phyloP scores from a whole-genome alignment of 164 flowering plant species.

The Stephania yunnanensis region DNA sequence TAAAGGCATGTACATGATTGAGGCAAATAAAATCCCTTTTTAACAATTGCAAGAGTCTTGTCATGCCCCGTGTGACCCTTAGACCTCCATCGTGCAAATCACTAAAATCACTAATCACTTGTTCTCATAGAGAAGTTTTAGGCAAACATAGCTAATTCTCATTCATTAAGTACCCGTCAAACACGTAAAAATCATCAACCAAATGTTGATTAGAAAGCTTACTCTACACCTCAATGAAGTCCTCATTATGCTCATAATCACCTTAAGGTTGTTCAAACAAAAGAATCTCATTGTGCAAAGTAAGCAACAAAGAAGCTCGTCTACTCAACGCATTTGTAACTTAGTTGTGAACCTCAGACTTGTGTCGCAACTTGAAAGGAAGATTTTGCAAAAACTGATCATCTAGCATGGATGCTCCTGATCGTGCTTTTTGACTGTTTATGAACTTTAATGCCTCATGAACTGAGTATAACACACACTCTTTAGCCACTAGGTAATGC shows the following conservation, averaged over 20 bases:
- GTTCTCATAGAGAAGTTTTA: not conserved
- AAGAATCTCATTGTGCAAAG: not conserved
- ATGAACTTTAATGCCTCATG: slow-evolving; percentile 10
- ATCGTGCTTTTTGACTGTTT: not conserved
- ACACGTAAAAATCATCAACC: no score
- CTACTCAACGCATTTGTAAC: slow-evolving; percentile 14
- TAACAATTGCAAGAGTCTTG: not conserved
- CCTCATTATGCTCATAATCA: slow-evolving; percentile 3
- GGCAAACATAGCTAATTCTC: slow-evolving; percentile 1
- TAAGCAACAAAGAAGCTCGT: not conserved
- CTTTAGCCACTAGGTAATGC: slow-evolving; percentile 1
- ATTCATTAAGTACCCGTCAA: not conserved
- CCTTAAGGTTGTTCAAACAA: slow-evolving; percentile 10
- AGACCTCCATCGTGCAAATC: not conserved
- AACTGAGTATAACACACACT: not conserved
- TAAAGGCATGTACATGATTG: no score
- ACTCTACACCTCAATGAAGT: slow-evolving; percentile 1
- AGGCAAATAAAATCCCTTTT: slow-evolving; percentile 5
- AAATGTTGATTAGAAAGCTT: no score
- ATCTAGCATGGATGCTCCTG: slow-evolving; percentile 10
- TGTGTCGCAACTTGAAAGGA: not conserved
- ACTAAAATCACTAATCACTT: not conserved
- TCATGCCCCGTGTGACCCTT: not conserved
- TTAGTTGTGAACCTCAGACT: not conserved
- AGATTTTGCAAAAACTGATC: slow-evolving; percentile 2